Percentiles rank a stretch among this genome's conserved stretches.
These are phyloP conservation scores for Linanthus parryae DNA, from an alignment of 148 eudicot species.

Conservation along the genomic window DNA sequence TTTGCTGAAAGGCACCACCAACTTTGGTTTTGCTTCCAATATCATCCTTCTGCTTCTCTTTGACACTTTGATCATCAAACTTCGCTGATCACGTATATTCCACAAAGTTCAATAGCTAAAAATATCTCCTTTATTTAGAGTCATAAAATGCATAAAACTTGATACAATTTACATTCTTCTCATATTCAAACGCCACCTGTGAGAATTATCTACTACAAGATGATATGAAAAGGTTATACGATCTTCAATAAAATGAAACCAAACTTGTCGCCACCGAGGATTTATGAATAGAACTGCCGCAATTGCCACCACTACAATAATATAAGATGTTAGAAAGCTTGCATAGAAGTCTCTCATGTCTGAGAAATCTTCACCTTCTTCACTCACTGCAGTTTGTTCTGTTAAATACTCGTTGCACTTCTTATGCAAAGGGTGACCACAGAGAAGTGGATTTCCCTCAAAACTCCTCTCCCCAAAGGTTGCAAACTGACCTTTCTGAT, in stretches of 20 bases:
- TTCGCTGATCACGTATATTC: too few species aligned
- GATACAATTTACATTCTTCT: too few species aligned
- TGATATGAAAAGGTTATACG: not conserved
- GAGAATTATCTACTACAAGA: not conserved
- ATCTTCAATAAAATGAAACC: conserved; percentile 2
- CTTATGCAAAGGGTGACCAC: not conserved
- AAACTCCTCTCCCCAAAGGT: conserved; percentile 2
- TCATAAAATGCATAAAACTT: too few species aligned
- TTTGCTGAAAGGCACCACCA: too few species aligned
- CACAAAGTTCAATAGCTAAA: too few species aligned
- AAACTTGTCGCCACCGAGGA: not conserved
- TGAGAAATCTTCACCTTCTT: not conserved
- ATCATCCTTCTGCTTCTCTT: too few species aligned
- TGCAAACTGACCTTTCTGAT: not conserved
- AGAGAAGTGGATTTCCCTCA: conserved; percentile 7
- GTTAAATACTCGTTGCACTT: not conserved
- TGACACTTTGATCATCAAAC: too few species aligned
- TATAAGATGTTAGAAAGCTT: not conserved
- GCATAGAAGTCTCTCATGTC: not conserved
- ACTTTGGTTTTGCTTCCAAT: too few species aligned
- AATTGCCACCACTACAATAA: not conserved
- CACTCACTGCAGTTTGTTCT: not conserved
- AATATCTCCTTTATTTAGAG: too few species aligned
- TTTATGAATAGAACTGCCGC: not conserved
- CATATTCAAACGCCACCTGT: too few species aligned